Evolutionary conservation across 495 filamentous ascomycete species (phyloP).

Genomic region (Aspergillus conjunctus): DNA sequence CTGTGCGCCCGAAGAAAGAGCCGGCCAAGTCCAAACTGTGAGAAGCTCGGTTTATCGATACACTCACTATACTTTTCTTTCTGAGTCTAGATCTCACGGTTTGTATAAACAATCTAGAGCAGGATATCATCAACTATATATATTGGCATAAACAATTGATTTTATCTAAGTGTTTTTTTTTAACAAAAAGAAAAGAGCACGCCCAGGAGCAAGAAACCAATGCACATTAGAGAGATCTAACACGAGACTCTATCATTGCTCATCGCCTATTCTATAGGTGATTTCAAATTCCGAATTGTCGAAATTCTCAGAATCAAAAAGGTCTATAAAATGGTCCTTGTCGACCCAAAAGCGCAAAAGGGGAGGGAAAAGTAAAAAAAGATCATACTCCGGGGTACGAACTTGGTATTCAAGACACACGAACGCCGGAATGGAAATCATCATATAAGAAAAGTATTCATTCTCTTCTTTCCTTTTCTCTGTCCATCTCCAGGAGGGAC

Average conservation of each 20-base stretch:
- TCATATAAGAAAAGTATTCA: too few species aligned
- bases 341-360: not conserved
- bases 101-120: slow-evolving; percentile 20
- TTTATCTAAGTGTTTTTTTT: too few species aligned
- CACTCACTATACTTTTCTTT: not conserved
- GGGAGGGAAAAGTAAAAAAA: not conserved
- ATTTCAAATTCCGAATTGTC: slow-evolving; percentile 4
- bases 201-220: not conserved
- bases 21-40: slow-evolving; percentile 39
- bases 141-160: too few species aligned
- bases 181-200: not conserved
- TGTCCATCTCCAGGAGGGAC: too few species aligned
- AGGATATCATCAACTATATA: not conserved
- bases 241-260: not conserved
- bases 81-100: not conserved
- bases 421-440: not conserved
- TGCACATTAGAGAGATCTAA: not conserved
- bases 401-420: slow-evolving; percentile 7
- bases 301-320: not conserved
- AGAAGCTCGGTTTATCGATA: slow-evolving; percentile 5
- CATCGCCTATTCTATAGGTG: slow-evolving; percentile 11
- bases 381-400: not conserved
- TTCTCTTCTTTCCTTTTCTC: too few species aligned
- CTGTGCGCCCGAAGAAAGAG: slow-evolving; percentile 43
- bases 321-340: slow-evolving; percentile 2